Evolutionary conservation across 2,329 filamentous ascomycete species (phyloP), one percentile per base, ranked within the genome.

Genomic region (Fusarium piperis): DNA sequence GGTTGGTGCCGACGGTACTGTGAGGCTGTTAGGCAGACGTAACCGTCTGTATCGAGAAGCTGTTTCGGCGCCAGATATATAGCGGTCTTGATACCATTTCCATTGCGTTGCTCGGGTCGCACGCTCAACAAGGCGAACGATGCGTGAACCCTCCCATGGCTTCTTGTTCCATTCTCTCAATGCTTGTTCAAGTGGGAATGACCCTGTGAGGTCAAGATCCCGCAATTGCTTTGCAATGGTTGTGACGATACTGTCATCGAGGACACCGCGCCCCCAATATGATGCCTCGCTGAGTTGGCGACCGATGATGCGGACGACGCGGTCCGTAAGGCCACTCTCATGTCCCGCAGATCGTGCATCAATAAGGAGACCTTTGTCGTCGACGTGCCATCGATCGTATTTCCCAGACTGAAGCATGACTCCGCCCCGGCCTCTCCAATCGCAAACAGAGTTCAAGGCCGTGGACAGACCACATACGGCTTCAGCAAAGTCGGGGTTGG

Each of bases 401-500:
- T 87, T 89, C 10, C 93, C 94, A 58, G 85, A 86, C 59, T 91
- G 87, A n/a, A 93, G 87, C 28, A 93, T 86, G 51, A 97, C 92
- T 1, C 96, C 96, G 67, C 96, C 96, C 70, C 96, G 90, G 32
- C 94, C 94, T 76, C 89, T 89, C 96, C 96, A 99, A 77, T 95
- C 93, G 79, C 96, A 99, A 7, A 99, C 95, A 8, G 96, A 98
- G 79, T 98, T 98, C 58, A 99, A 85, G 2, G 96, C 95, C 65
- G 97, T 98, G 2, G 94, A 95, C 59, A 99, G 87, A 9, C 96
- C 96, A 80, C 96, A 99, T 0, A 99, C 95, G 8, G 96, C 96
- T 82, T 99, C 96, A 1, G 96, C 94, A 82, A 99, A 99, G 35
- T 97, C 93, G 0, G 96, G 95, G 74, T 96, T 99, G n/a, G 95